Base-by-base conservation (phyloP, 2,329 filamentous ascomycete genomes). In the Alternaria gansuensis region DNA sequence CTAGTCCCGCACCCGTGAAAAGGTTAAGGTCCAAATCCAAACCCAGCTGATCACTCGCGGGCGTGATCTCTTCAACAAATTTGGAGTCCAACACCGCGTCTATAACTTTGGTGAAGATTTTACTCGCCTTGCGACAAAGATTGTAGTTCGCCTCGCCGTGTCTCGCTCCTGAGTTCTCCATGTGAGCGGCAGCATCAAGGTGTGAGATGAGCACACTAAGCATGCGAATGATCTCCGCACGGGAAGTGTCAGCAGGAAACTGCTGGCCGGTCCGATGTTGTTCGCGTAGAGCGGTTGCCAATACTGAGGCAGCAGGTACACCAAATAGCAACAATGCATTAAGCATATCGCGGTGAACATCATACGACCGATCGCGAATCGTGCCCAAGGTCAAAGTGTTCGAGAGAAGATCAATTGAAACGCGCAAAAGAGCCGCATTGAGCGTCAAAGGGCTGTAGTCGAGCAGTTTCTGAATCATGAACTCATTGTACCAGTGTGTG, bases 161-260 rank as follows among this genome's bases (percentile, higher is more conserved):
- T 1, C 71, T 54, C 1, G 72, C 73, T 17, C 76, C 75, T 0
- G 67, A 70, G 13, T 67, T 72, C 11, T 74, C 71, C 7, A 70
- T 48, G 29, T 72, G 66, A 2, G 67, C 64, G 1, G 71, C 67
- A 4, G 71, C 65, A 29, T 80, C 78, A 1, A 81, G 68, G 49
- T 79, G 76, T 3, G 70, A 71, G 14, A 79, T 78, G 14, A 81
- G 72, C 0, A 80, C 78, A 31, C 72, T 75, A 0, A 80, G 57
- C 63, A 75, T 76, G 5, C 79, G 77, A 36, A 80, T 76, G 3
- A 78, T 73, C 10, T 75, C 74, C 0, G 72, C 62, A 17, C 77
- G 66, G 0, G 76, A 77, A 2, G 77, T 72, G 1, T 63, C 67
- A 6, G 68, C 65, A 0, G 75, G 74, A 28, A 79, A 75, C 5